These are phyloP conservation scores for Aspergillus novoparasiticus DNA, from an alignment of 2,329 filamentous ascomycete genomes.

Conservation along the genomic window DNA sequence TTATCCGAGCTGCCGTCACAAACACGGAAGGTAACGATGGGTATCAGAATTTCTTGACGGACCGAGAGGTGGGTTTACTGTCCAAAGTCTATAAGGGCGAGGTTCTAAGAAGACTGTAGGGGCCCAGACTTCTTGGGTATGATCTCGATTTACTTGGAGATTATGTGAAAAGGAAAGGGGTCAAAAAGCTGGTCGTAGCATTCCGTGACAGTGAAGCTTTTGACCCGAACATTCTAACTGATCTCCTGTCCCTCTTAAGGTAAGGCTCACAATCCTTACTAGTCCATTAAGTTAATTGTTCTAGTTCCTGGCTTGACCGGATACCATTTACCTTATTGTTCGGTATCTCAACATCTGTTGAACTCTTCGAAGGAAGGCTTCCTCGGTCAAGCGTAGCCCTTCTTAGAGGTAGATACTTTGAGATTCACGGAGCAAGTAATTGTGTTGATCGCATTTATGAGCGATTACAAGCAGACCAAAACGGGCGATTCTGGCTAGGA, in stretches of 20 bases:
- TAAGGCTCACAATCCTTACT: constrained; percentile 28
- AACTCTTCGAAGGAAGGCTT: constrained; percentile 62
- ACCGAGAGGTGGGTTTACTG: constrained; percentile 38
- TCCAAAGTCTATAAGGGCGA: neutral
- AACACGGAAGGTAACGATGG: constrained; percentile 41
- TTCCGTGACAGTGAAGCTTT: constrained; percentile 53
- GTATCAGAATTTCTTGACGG: constrained; percentile 42
- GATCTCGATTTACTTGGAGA: constrained; percentile 49
- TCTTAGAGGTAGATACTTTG: constrained; percentile 59
- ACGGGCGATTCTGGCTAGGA: constrained; percentile 54
- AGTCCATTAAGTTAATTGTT: constrained; percentile 25
- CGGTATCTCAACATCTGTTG: constrained; percentile 64
- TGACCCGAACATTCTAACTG: constrained; percentile 46
- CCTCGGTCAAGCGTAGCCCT: constrained; percentile 55
- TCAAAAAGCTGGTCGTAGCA: constrained; percentile 45
- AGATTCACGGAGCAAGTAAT: constrained; percentile 52
- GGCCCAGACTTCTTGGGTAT: constrained; percentile 46
- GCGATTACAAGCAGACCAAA: constrained; percentile 36
- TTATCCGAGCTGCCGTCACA: constrained; percentile 46
- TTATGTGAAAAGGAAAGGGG: constrained; percentile 41
- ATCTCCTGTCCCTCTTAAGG: constrained; percentile 51
- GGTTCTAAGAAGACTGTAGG: constrained; percentile 26
- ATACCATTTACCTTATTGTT: constrained; percentile 63
- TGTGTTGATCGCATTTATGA: constrained; percentile 47
- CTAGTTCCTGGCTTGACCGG: constrained; percentile 62